Percentiles rank a stretch among this genome's conserved stretches.
Conservation (phyloP, 768 basidiomycete species). For the Ephemerocybe angulata region DNA sequence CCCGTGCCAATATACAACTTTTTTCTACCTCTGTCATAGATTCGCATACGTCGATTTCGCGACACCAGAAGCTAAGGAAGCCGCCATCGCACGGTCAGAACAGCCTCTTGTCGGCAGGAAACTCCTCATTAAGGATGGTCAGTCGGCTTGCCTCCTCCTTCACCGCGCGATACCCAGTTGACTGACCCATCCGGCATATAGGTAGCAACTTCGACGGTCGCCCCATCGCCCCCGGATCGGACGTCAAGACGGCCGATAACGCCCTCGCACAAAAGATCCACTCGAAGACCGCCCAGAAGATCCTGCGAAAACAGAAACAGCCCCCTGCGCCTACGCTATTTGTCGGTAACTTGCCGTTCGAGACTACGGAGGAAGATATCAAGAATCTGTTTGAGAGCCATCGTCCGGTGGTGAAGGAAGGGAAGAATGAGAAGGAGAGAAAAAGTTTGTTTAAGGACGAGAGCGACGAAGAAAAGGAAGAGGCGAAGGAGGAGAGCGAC, state of each 20-base stretch:
- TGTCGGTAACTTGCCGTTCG: slow-evolving; percentile 90
- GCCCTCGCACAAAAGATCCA: slow-evolving; percentile 36
- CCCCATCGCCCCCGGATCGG: slow-evolving; percentile 45
- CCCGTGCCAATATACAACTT: slow-evolving; percentile 2
- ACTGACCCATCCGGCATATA: slow-evolving; percentile 23
- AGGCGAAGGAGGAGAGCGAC: slow-evolving; percentile 23
- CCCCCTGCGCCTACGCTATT: slow-evolving; percentile 84
- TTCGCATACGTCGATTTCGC: slow-evolving; percentile 97
- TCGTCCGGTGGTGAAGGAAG: slow-evolving; percentile 31
- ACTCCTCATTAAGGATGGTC: slow-evolving; percentile 91
- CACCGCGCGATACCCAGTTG: neutral
- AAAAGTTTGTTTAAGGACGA: too few species aligned
- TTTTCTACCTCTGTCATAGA: slow-evolving; percentile 36
- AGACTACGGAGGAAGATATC: slow-evolving; percentile 77
- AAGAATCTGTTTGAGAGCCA: slow-evolving; percentile 72
- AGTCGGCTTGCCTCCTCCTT: slow-evolving; percentile 16
- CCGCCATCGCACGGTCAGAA: slow-evolving; percentile 82
- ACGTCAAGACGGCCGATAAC: slow-evolving; percentile 28
- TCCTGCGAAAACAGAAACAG: slow-evolving; percentile 75
- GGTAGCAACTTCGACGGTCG: slow-evolving; percentile 74
- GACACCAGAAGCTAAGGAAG: slow-evolving; percentile 64
- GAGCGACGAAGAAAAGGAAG: slow-evolving; percentile 26
- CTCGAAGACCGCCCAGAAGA: slow-evolving; percentile 74
- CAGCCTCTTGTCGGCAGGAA: slow-evolving; percentile 77
- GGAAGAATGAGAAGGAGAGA: slow-evolving; percentile 14